Percentiles rank a stretch among this genome's conserved stretches.
Evolutionary conservation across 371 early-diverging fungal species (phyloP).

Genomic region (Mucor velutinosus): DNA sequence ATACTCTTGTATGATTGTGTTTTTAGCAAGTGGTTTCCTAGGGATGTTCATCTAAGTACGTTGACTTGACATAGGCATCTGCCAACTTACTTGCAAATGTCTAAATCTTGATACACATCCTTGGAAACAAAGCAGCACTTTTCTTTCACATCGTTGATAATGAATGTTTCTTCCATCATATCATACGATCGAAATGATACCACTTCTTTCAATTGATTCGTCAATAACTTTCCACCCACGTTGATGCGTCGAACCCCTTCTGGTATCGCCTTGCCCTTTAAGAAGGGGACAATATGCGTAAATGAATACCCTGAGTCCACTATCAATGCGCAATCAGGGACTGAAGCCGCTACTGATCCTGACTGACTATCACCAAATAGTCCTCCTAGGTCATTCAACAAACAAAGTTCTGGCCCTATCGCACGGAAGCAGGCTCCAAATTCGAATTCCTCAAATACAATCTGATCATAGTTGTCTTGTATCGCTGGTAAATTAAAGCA

Average conservation of each 20-base stretch:
- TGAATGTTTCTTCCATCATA: slow-evolving; percentile 91
- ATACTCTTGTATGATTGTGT: slow-evolving; percentile 70
- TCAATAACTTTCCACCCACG: slow-evolving; percentile 84
- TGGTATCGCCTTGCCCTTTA: slow-evolving; percentile 56
- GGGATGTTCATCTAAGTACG: not conserved
- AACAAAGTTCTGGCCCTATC: slow-evolving; percentile 49
- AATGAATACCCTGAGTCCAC: slow-evolving; percentile 87
- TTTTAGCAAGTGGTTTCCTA: slow-evolving; percentile 40
- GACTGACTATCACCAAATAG: slow-evolving; percentile 47
- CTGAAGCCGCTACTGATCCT: slow-evolving; percentile 20
- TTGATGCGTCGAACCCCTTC: slow-evolving; percentile 70
- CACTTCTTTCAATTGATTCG: slow-evolving; percentile 86
- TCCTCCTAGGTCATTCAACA: slow-evolving; percentile 55
- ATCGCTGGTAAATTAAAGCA: slow-evolving; percentile 76
- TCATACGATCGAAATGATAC: slow-evolving; percentile 87
- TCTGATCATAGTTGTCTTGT: slow-evolving; percentile 76
- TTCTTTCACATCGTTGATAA: slow-evolving; percentile 85
- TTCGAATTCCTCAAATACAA: slow-evolving; percentile 85
- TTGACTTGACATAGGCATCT: not conserved
- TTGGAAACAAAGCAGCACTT: slow-evolving; percentile 79
- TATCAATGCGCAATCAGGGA: slow-evolving; percentile 68
- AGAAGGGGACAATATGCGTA: slow-evolving; percentile 80
- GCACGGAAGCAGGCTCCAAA: slow-evolving; percentile 68
- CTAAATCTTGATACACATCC: slow-evolving; percentile 68
- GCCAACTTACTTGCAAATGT: slow-evolving; percentile 57